Conservation (phyloP, 2,329 filamentous ascomycete genomes). For the Blastomyces parvus region DNA sequence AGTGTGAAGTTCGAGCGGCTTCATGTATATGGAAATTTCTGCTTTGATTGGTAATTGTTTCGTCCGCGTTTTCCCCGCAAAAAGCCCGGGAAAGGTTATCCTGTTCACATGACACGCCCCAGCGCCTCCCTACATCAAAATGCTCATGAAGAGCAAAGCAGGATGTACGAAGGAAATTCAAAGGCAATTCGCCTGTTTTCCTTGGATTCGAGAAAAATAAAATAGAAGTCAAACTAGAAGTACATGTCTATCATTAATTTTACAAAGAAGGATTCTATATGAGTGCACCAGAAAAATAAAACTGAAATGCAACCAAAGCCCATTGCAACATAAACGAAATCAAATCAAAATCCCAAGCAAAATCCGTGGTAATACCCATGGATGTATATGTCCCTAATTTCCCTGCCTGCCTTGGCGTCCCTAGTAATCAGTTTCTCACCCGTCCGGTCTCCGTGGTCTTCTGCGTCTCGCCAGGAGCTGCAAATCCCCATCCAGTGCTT, state of each 20-base stretch:
- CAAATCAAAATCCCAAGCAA: neutral
- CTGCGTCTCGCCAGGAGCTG: conserved; percentile 10
- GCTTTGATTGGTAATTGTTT: neutral
- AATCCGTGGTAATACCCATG: neutral
- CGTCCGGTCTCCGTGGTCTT: conserved; percentile 13
- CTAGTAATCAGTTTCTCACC: conserved; percentile 13
- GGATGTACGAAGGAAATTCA: neutral
- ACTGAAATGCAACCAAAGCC: neutral
- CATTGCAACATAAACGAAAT: neutral
- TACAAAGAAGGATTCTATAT: conserved; percentile 4
- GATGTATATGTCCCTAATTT: neutral
- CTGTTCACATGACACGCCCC: too few relatives aligned
- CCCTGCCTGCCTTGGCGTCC: neutral
- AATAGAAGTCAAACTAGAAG: neutral
- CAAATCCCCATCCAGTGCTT: conserved; percentile 44
- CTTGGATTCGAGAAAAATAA: neutral
- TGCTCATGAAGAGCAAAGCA: neutral
- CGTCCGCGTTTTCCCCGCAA: neutral
- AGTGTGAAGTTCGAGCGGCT: neutral
- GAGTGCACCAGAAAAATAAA: neutral
- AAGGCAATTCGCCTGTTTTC: neutral
- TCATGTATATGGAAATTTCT: neutral
- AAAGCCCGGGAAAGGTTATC: neutral
- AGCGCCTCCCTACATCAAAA: too few relatives aligned
- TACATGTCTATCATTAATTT: conserved; percentile 9